Evolutionary conservation across 768 basidiomycete species (phyloP).

Genomic region (Termitomyces bulborhizus): DNA sequence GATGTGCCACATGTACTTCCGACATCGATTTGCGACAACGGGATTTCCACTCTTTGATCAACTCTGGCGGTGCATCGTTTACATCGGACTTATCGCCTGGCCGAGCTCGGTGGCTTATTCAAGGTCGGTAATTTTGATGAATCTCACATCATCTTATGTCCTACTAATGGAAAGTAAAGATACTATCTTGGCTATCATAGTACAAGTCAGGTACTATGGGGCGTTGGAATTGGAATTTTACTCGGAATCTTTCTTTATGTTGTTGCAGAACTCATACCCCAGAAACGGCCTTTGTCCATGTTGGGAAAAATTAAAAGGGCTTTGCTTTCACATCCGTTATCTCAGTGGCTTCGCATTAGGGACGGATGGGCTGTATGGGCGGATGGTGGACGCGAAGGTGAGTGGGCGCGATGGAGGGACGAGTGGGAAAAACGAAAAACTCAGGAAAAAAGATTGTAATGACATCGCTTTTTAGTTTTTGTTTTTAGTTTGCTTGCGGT

Average conservation of each 20-base stretch:
- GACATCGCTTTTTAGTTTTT: constrained; percentile 2
- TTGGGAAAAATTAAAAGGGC: constrained; percentile 43
- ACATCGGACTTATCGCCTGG: constrained; percentile 48
- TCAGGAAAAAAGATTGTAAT: constrained; percentile 17
- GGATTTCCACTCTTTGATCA: constrained; percentile 46
- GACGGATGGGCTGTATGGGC: constrained; percentile 81
- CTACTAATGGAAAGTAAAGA: constrained; percentile 27
- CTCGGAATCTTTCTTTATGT: constrained; percentile 52
- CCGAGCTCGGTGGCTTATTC: constrained; percentile 71
- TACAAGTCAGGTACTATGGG: constrained; percentile 69
- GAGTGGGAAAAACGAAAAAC: constrained; percentile 40
- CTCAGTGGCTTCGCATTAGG: constrained; percentile 61
- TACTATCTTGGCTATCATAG: constrained; percentile 72
- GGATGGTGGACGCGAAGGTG: constrained; percentile 70
- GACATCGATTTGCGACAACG: constrained; percentile 56
- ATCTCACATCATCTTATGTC: background rate
- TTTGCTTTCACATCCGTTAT: constrained; percentile 51
- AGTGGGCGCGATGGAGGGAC: constrained; percentile 62
- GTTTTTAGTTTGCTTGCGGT: background rate
- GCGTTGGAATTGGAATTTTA: constrained; percentile 53
- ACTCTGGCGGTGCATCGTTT: constrained; percentile 41
- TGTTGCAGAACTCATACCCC: constrained; percentile 53
- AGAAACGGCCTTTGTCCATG: constrained; percentile 42
- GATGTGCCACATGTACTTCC: constrained; percentile 63
- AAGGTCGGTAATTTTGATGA: constrained; percentile 36